Conservation (phyloP, 345 rosid species). For the Salix suchowensis region DNA sequence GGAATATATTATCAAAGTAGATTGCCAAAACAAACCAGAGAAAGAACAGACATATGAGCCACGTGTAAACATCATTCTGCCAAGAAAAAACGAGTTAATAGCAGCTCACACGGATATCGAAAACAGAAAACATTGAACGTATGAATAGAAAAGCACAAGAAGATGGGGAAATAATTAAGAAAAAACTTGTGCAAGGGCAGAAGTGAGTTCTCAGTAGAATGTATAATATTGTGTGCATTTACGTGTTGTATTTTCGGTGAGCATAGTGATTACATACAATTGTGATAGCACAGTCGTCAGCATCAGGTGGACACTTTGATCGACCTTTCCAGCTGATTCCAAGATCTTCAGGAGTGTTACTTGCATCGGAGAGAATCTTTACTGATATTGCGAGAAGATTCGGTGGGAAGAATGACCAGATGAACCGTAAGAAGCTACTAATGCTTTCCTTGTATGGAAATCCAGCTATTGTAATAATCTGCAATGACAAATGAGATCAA, state of each 20-base stretch:
- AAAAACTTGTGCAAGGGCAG: background rate
- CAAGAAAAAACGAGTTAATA: conserved; percentile 14
- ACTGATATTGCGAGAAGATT: conserved; percentile 71
- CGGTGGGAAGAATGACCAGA: conserved; percentile 93
- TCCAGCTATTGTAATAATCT: conserved; percentile 57
- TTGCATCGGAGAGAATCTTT: conserved; percentile 54
- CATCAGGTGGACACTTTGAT: conserved; percentile 48
- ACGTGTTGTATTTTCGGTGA: background rate
- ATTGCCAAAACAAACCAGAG: conserved; percentile 72
- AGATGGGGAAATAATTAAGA: background rate
- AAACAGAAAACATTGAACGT: background rate
- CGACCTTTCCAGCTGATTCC: conserved; percentile 83
- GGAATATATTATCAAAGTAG: conserved; percentile 79
- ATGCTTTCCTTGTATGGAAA: conserved; percentile 47
- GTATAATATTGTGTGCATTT: background rate
- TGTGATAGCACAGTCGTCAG: conserved; percentile 57
- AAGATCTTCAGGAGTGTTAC: conserved; percentile 57
- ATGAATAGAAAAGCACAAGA: background rate
- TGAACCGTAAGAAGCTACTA: conserved; percentile 23
- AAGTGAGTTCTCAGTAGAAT: background rate
- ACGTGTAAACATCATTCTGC: conserved; percentile 73
- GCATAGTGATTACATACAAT: conserved; percentile 43
- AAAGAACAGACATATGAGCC: conserved; percentile 59
- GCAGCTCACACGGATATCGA: background rate
- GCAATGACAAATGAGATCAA: conserved; percentile 20